A percentile compares a stretch with the other conserved stretches of the same genome.
Evolutionary conservation across 441 rosid genomes (phyloP).

Genomic region (Euphorbia corollata): DNA sequence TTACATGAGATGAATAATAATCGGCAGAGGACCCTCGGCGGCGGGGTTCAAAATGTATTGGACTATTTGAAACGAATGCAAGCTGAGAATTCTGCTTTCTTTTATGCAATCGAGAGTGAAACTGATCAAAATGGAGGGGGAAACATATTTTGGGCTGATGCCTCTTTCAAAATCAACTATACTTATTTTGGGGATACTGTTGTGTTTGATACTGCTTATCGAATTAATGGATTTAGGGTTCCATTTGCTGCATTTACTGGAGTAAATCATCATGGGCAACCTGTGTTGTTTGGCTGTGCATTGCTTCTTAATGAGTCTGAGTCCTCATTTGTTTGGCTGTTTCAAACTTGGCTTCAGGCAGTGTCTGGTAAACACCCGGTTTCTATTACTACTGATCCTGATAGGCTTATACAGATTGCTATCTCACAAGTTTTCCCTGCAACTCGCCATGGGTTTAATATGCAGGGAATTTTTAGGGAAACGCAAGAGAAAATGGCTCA

Average conservation of each 20-base stretch:
- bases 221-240: conserved; percentile 34
- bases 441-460: conserved; percentile 56
- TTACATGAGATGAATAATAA: conserved; percentile 35
- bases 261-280: conserved; percentile 64
- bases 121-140: conserved; percentile 25
- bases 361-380: conserved; percentile 49
- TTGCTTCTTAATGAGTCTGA: conserved; percentile 55
- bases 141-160: conserved; percentile 69
- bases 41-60: conserved; percentile 39
- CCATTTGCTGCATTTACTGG: conserved; percentile 74
- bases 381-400: conserved; percentile 63
- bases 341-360: conserved; percentile 62
- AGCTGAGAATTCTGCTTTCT: conserved; percentile 54
- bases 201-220: conserved; percentile 42
- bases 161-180: conserved; percentile 46
- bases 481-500: conserved; percentile 57
- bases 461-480: conserved; percentile 43
- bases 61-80: conserved; percentile 51
- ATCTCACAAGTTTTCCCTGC: conserved; percentile 48
- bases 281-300: conserved; percentile 66
- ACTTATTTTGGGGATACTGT: conserved; percentile 55
- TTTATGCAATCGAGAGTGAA: conserved; percentile 44
- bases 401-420: conserved; percentile 44
- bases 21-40: conserved; percentile 36
- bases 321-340: conserved; percentile 54